Evolutionary conservation across 2,329 filamentous ascomycete genomes (phyloP), one percentile per base, ranked within the genome.

Genomic region (Fusarium algeriense): DNA sequence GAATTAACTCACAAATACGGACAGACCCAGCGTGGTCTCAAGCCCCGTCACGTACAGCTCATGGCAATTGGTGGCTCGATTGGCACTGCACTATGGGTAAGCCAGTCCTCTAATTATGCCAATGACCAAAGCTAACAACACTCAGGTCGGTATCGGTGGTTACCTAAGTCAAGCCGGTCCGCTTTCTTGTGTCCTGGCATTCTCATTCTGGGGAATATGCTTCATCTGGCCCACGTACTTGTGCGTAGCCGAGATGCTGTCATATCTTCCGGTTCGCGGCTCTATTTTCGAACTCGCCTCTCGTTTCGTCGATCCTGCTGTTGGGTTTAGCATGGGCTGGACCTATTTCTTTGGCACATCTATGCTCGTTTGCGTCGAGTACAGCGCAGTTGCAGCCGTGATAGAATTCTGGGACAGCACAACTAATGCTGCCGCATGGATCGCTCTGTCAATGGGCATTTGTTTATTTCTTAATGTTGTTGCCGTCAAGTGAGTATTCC

Each of bases 181-280:
- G 4, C 76, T 84, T 49, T 83, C 82, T 8, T 78, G 84, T 17
- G 45, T 84, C 32, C 78, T 84, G 43, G 83, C 82, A 13, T 84
- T 83, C 70, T 73, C 82, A 43, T 78, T 83, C 75, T 84, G 81
- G 82, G 82, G 82, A 37, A 56, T 81, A 30, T 77, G 80, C 65
- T 84, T 81, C 77, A 78, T 83, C 71, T 84, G 81, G 82, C 83
- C 82, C 15, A 74, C 78, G 61, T 81, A 83, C 78, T 72, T 84
- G 63, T 82, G 80, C 69, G 81, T 89, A 30, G 87, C 85, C 59
- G 88, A 89, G 78, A 88, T 89, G 85, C 84, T 83, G 54, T 84
- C 86, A 19, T 88, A 86, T 67, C 80, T 88, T 26, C 87, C 87
- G 3, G 80, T 88, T 57, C 81, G 85, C 32, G 83, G 86, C 38